Evolutionary conservation across 192 early-diverging fungal species (phyloP), one percentile per base, ranked within the genome.

Genomic region (Entomortierella beljakovae): DNA sequence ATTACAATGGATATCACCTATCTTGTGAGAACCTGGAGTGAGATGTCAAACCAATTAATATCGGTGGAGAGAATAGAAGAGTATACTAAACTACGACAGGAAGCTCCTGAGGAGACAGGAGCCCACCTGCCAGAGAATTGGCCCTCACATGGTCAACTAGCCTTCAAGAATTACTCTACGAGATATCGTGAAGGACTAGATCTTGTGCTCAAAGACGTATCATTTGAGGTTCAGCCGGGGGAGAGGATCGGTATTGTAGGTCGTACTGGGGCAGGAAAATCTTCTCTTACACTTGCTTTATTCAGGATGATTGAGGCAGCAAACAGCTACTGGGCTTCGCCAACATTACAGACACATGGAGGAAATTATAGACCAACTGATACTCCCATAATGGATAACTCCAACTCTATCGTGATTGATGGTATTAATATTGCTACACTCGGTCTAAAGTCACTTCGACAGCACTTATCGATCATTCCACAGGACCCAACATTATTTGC

Each of bases 11-110:
- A 87, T 67, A 84, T 94, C 80, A 81, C 88, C 53, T 95, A 93
- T 91, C 71, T 88, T 20, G 88, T 95, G 18, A 83, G 91, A 34
- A 80, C 84, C 52, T 92, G 89, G 77, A 83, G 85, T 35, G 80
- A 88, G 54, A 87, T 95, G 81, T 94, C 96, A 62, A 92, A 95
- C 82, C 86, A 81, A 66, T 83, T 95, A 82, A 93, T 92, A 57
- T 75, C 88, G 6, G 92, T 96, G 25, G 96, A 98, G 81, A 87
- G 96, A 7, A 81, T 95, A 18, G 70, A 88, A 50, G 95, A 97
- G 83, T 98, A 96, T 61, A 29, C 89, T 35, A 74, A 82, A 18
- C 81, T 96, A 18, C 89, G 90, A 33, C 90, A 94, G 69, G 96
- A 98, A 71, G 84, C 89, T 0, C 81, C 90, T 4, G 75, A 76